A percentile compares a stretch with the other conserved stretches of the same genome.
These are phyloP conservation scores for Xylariales sp. DNA, from an alignment of 2,329 filamentous ascomycete genomes.

Conservation along the genomic window DNA sequence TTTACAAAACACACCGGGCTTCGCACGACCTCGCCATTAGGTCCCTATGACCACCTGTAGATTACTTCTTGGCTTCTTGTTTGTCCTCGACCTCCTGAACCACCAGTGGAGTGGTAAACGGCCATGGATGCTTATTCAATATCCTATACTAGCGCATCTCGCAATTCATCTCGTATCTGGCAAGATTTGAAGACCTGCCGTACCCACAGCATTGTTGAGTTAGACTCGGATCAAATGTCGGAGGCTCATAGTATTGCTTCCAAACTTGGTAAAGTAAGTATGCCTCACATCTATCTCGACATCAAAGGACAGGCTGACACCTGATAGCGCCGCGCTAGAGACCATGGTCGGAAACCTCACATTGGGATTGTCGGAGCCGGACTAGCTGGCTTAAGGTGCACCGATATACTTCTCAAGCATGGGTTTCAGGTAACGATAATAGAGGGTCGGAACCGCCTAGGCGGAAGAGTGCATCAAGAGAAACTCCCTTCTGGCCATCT, in stretches of 20 bases:
- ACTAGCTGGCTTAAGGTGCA: slow-evolving; percentile 65
- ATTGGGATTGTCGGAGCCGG: slow-evolving; percentile 68
- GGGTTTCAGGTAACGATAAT: slow-evolving; percentile 65
- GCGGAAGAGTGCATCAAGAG: slow-evolving; percentile 57
- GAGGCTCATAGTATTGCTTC: slow-evolving; percentile 27
- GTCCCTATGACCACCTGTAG: too few species aligned
- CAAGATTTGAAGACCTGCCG: slow-evolving; percentile 42
- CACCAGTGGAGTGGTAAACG: too few species aligned
- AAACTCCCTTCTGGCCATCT: slow-evolving; percentile 38
- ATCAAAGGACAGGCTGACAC: not conserved
- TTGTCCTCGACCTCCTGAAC: too few species aligned
- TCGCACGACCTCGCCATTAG: too few species aligned
- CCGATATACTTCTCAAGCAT: slow-evolving; percentile 59
- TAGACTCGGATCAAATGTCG: slow-evolving; percentile 26
- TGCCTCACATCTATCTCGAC: slow-evolving; percentile 6
- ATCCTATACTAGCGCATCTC: slow-evolving; percentile 40
- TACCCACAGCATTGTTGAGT: slow-evolving; percentile 29
- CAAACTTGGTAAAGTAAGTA: slow-evolving; percentile 31
- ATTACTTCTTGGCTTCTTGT: too few species aligned
- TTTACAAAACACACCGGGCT: too few species aligned
- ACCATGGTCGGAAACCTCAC: slow-evolving; percentile 38
- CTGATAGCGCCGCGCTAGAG: slow-evolving; percentile 20
- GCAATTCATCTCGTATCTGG: slow-evolving; percentile 43
- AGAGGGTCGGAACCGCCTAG: slow-evolving; percentile 63
- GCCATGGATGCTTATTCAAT: slow-evolving; percentile 51